Evolutionary conservation across 805 yeast genomes (phyloP).

Genomic region (Ogataea philodendri): DNA sequence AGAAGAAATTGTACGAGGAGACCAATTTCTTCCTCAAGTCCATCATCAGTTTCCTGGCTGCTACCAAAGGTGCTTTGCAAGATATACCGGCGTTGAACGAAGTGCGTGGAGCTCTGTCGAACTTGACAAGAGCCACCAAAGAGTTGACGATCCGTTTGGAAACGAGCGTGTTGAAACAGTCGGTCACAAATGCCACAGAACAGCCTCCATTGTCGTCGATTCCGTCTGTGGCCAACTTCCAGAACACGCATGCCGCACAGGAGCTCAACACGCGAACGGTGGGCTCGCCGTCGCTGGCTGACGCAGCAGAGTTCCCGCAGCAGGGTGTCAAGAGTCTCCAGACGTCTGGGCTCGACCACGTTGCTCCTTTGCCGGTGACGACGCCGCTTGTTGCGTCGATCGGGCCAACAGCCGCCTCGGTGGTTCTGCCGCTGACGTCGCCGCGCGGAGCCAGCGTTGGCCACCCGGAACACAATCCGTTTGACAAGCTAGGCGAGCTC

Average conservation of each 20-base stretch:
- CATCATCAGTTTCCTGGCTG: conserved; percentile 77
- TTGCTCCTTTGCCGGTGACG: conserved; percentile 29
- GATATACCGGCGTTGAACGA: conserved; percentile 81
- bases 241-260: conserved; percentile 10
- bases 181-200: conserved; percentile 28
- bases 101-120: conserved; percentile 74
- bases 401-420: conserved; percentile 36
- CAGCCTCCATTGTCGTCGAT: conserved; percentile 38
- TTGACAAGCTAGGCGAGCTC: conserved; percentile 19
- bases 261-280: not conserved
- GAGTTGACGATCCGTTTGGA: conserved; percentile 88
- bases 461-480: conserved; percentile 24
- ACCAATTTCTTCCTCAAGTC: conserved; percentile 79
- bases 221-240: conserved; percentile 36
- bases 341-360: conserved; percentile 8
- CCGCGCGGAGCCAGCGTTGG: conserved; percentile 20
- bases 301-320: conserved; percentile 18
- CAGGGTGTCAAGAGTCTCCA: conserved; percentile 28
- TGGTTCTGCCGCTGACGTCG: conserved; percentile 33
- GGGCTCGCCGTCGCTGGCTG: conserved; percentile 6
- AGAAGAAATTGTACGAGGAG: conserved; percentile 78
- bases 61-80: conserved; percentile 76
- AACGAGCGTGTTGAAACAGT: conserved; percentile 46
- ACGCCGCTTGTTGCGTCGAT: conserved; percentile 37
- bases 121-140: conserved; percentile 82